Percentiles rank a stretch among this genome's conserved stretches.
Evolutionary conservation across 805 yeast species (phyloP).

Genomic region (Pichia eremophila): DNA sequence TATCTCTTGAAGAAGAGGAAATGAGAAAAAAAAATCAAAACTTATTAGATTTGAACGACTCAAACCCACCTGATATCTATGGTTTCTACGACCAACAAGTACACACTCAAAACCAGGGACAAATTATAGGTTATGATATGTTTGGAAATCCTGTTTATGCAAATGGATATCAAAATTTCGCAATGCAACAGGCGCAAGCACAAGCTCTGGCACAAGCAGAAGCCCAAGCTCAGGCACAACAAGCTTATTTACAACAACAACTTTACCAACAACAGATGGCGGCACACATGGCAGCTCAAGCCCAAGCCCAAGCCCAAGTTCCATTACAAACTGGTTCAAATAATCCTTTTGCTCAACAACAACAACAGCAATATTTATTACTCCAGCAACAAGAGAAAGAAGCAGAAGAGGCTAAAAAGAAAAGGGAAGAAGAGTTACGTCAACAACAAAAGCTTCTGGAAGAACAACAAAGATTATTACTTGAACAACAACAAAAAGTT

Average conservation of each 20-base stretch:
- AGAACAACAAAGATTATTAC: slow-evolving; percentile 6
- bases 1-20: slow-evolving; percentile 72
- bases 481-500: slow-evolving; percentile 7
- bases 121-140: slow-evolving; percentile 41
- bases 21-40: slow-evolving; percentile 42
- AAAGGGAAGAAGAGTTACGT: slow-evolving; percentile 36
- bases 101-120: slow-evolving; percentile 16
- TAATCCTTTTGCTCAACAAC: slow-evolving; percentile 27
- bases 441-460: slow-evolving; percentile 7
- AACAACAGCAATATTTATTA: background rate
- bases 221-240: slow-evolving; percentile 15
- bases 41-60: slow-evolving; percentile 41
- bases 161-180: slow-evolving; percentile 30
- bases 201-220: slow-evolving; percentile 9
- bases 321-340: slow-evolving; percentile 31
- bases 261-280: slow-evolving; percentile 17
- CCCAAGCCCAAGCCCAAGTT: slow-evolving; percentile 29
- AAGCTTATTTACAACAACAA: slow-evolving; percentile 14
- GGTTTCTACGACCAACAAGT: slow-evolving; percentile 30
- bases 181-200: slow-evolving; percentile 15
- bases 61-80: slow-evolving; percentile 20
- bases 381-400: slow-evolving; percentile 4
- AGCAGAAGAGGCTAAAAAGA: slow-evolving; percentile 35
- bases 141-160: slow-evolving; percentile 59
- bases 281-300: slow-evolving; percentile 16